phyloP scores from a whole-genome alignment of 371 early-diverging fungal species.

The Apophysomyces elegans region DNA sequence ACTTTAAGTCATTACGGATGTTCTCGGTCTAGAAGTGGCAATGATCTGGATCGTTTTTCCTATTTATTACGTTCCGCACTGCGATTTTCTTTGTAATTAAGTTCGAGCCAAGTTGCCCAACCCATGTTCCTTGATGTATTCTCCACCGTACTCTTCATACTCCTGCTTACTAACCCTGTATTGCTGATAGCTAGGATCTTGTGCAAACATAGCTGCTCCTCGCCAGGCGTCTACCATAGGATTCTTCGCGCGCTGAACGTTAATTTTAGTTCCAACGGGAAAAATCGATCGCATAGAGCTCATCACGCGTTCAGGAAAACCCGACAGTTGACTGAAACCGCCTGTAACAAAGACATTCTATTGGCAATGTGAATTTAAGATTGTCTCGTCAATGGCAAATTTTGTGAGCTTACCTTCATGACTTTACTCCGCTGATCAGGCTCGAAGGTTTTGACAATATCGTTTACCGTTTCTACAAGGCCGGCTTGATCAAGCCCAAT shows the following conservation, averaged over 20 bases:
- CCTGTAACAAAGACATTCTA: conserved; percentile 84
- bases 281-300: conserved; percentile 63
- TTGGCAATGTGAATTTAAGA: background rate
- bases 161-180: conserved; percentile 65
- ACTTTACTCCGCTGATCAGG: conserved; percentile 44
- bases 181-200: conserved; percentile 35
- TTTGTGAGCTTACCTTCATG: conserved; percentile 40
- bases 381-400: no score
- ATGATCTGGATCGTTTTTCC: no score
- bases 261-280: conserved; percentile 63
- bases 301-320: conserved; percentile 66
- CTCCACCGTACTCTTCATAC: conserved; percentile 84
- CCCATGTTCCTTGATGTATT: conserved; percentile 84
- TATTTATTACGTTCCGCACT: no score
- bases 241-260: conserved; percentile 69
- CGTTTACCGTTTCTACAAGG: conserved; percentile 73
- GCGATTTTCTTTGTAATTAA: no score
- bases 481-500: conserved; percentile 91
- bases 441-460: conserved; percentile 68
- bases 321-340: conserved; percentile 68
- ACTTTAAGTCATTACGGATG: no score
- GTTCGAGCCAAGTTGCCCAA: conserved; percentile 63
- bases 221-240: conserved; percentile 85
- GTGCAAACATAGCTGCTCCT: conserved; percentile 74
- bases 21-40: no score